A percentile compares a stretch with the other conserved stretches of the same genome.
phyloP scores from a whole-genome alignment of 257 asterid genomes.

The Salvia hispanica region DNA sequence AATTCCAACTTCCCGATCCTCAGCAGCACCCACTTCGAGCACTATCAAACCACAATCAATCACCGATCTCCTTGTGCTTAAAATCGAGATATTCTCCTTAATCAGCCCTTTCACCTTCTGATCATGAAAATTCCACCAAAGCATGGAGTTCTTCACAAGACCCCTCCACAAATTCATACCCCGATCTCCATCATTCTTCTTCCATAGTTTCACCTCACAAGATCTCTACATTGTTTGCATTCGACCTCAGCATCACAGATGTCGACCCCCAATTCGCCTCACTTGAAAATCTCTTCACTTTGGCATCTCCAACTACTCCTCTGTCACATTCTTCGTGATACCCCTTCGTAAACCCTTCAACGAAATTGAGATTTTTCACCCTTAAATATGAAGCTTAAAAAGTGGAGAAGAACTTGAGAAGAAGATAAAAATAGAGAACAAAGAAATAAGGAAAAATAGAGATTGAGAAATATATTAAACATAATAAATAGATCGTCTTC shows the following conservation, averaged over 20 bases:
- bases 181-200: slow-evolving; percentile 33
- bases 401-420: too few relatives aligned
- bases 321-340: background rate
- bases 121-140: slow-evolving; percentile 69
- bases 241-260: background rate
- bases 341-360: slow-evolving; percentile 32
- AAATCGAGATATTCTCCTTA: slow-evolving; percentile 60
- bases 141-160: slow-evolving; percentile 53
- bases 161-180: slow-evolving; percentile 57
- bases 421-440: too few relatives aligned
- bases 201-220: slow-evolving; percentile 22
- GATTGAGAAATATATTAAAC: too few relatives aligned
- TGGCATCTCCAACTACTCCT: slow-evolving; percentile 25
- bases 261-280: slow-evolving; percentile 13
- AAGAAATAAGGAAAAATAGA: too few relatives aligned
- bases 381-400: slow-evolving; percentile 44
- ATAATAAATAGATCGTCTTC: too few relatives aligned
- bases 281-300: slow-evolving; percentile 21
- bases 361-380: slow-evolving; percentile 63
- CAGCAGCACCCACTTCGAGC: slow-evolving; percentile 59
- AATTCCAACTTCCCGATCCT: slow-evolving; percentile 53
- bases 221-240: background rate
- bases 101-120: slow-evolving; percentile 54
- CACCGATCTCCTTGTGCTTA: slow-evolving; percentile 52
- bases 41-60: slow-evolving; percentile 46